Conservation (phyloP, 345 rosid genomes). For the Pseudoturritis turrita region DNA sequence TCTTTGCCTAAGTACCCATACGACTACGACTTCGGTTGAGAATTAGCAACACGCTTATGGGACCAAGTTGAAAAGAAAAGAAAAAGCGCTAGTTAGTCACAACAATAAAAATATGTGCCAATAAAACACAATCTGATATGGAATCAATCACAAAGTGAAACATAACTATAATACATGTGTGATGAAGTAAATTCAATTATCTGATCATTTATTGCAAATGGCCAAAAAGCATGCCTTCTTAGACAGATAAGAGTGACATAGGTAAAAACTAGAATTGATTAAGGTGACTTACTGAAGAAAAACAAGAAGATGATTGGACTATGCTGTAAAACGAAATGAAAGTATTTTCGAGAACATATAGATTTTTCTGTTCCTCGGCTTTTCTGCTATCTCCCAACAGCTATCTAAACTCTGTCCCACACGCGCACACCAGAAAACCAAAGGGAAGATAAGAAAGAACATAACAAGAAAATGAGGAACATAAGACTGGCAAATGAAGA, state of each 20-base stretch:
- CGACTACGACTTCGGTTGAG: background rate
- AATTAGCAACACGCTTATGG: background rate
- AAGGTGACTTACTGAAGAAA: background rate
- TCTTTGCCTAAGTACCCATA: conserved; percentile 8
- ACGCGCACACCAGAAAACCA: background rate
- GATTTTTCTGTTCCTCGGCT: background rate
- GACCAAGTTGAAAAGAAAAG: conserved; percentile 6
- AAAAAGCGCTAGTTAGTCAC: background rate
- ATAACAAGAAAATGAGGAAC: background rate
- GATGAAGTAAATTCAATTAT: background rate
- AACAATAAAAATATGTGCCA: background rate
- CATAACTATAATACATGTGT: background rate
- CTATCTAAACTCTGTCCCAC: background rate
- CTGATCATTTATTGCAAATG: background rate
- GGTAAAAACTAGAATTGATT: background rate
- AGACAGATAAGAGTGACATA: background rate
- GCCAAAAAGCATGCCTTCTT: background rate
- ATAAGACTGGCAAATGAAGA: background rate
- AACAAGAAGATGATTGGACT: background rate
- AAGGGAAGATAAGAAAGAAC: no score
- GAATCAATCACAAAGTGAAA: background rate
- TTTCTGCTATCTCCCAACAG: background rate
- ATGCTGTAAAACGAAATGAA: background rate
- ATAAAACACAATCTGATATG: background rate
- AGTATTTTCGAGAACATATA: background rate